These are phyloP conservation scores for Penicillium arizonense DNA, from an alignment of 495 filamentous ascomycete genomes.

Conservation along the genomic window DNA sequence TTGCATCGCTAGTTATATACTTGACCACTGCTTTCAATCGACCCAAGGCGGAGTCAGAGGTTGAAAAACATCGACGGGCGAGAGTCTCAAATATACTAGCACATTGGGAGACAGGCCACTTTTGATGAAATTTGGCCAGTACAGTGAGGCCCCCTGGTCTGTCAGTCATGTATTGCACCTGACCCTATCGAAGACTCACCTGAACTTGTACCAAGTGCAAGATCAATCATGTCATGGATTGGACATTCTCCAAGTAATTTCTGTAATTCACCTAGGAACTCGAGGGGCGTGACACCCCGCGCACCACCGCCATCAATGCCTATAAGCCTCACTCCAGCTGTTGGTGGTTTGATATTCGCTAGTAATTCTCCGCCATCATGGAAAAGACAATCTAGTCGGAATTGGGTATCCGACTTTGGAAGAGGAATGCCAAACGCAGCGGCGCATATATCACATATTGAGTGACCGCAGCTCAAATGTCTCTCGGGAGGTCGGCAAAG, in stretches of 20 bases:
- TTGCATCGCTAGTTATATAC: slow-evolving; percentile 4
- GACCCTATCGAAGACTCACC: background rate
- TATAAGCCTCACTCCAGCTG: slow-evolving; percentile 24
- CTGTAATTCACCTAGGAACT: slow-evolving; percentile 26
- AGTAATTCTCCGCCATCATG: slow-evolving; percentile 8
- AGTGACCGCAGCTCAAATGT: slow-evolving; percentile 27
- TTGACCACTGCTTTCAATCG: slow-evolving; percentile 4
- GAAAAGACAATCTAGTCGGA: slow-evolving; percentile 15
- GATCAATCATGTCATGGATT: slow-evolving; percentile 28
- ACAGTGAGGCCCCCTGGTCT: slow-evolving; percentile 24
- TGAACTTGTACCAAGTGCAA: slow-evolving; percentile 29
- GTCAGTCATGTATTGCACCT: background rate
- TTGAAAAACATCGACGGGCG: slow-evolving; percentile 18
- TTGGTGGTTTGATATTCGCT: slow-evolving; percentile 27
- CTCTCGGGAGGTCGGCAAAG: slow-evolving; percentile 23
- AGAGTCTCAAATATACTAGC: slow-evolving; percentile 21
- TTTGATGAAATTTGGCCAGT: slow-evolving; percentile 23
- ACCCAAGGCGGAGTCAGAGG: slow-evolving; percentile 2
- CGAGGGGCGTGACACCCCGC: slow-evolving; percentile 27
- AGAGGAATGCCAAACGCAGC: slow-evolving; percentile 11
- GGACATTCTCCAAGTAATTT: slow-evolving; percentile 12
- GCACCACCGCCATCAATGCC: slow-evolving; percentile 31
- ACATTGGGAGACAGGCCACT: slow-evolving; percentile 19
- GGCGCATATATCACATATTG: slow-evolving; percentile 27
- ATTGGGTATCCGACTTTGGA: slow-evolving; percentile 9